Evolutionary conservation across 495 filamentous ascomycete genomes (phyloP).

Genomic region (Trichoderma virens): DNA sequence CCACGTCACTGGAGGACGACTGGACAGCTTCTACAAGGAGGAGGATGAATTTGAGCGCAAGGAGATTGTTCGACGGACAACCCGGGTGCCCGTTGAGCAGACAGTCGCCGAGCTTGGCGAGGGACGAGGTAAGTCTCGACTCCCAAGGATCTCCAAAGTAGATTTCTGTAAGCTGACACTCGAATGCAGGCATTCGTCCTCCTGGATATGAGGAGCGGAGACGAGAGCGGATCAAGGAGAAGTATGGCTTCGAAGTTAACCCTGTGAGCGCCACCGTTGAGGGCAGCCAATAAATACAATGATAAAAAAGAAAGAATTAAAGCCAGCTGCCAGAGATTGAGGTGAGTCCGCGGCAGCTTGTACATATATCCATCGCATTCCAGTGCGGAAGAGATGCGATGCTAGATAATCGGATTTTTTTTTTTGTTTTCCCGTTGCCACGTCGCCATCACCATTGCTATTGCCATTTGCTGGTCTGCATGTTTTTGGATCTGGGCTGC

Average conservation of each 20-base stretch:
- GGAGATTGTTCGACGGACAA: constrained; percentile 63
- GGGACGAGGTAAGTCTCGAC: constrained; percentile 73
- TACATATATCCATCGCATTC: constrained; percentile 19
- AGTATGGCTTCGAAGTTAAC: constrained; percentile 79
- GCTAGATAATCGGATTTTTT: constrained; percentile 25
- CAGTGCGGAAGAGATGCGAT: constrained; percentile 10
- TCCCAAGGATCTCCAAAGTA: too few relatives aligned
- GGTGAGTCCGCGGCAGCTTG: constrained; percentile 13
- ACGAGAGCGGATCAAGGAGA: constrained; percentile 73
- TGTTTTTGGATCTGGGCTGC: not conserved
- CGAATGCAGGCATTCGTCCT: constrained; percentile 60
- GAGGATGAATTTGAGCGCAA: constrained; percentile 79
- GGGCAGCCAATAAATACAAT: constrained; percentile 9
- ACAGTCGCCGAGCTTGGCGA: constrained; percentile 80
- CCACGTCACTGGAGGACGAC: constrained; percentile 70
- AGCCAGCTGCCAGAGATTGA: constrained; percentile 11
- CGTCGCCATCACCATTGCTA: not conserved
- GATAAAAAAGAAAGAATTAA: constrained; percentile 14
- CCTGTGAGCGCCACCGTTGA: constrained; percentile 32
- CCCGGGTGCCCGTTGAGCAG: constrained; percentile 70
- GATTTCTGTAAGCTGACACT: not conserved
- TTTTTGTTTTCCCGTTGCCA: constrained; percentile 6
- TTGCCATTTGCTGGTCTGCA: not conserved
- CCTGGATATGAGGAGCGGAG: constrained; percentile 85
- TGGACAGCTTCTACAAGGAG: constrained; percentile 47